Base-by-base conservation (phyloP, 2,329 filamentous ascomycete genomes). In the Diaporthe caulivora region DNA sequence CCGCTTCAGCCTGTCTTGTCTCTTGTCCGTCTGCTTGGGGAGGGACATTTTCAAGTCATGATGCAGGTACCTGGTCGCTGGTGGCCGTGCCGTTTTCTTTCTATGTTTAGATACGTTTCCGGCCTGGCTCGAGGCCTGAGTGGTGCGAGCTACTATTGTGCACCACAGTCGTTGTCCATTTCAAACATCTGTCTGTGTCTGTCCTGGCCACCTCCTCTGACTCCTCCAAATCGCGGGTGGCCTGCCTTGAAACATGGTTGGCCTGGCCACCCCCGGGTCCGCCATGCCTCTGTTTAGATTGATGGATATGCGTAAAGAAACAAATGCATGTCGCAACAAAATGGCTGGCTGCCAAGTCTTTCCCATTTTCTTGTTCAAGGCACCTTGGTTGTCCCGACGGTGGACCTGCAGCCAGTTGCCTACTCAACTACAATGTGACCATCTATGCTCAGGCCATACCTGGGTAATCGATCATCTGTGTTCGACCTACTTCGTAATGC, bases 31-130 rank as follows among this genome's bases (percentile, higher is more conserved):
- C n/a, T 21, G 17, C 13, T 44, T 34, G 55, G 7, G 37, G 2
- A 40, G 6, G 40, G 34, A 67, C 62, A 53, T 21, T 40, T 47
- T 15, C 42, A 51, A 47, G 62, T 40, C 62, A 53, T 67, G 62
- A 51, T 37, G 62, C 62, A 65, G 62, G 62, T 67, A 67, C 62
- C n/a, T 40, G 62, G 62, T 53, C 42, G 42, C 18, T 53, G 13
- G 47, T 51, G 62, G 54, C 47, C 54, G 54, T 40, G 68, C 42
- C 68, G 15, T 34, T 31, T 69, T 24, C 47, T 58, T 70, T 47
- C 54, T 70, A 70, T 47, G 68, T 70, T 70, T 70, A 60, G 68
- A 58, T 24, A 37, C n/a, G n/a, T 55, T 70, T 67, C 47, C n/a
- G 68, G 68, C 68, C 68, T 70, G 53, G 68, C 42, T 51, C 21